Conservation (phyloP, 1,284 basidiomycete genomes). For the Naganishia sp. region DNA sequence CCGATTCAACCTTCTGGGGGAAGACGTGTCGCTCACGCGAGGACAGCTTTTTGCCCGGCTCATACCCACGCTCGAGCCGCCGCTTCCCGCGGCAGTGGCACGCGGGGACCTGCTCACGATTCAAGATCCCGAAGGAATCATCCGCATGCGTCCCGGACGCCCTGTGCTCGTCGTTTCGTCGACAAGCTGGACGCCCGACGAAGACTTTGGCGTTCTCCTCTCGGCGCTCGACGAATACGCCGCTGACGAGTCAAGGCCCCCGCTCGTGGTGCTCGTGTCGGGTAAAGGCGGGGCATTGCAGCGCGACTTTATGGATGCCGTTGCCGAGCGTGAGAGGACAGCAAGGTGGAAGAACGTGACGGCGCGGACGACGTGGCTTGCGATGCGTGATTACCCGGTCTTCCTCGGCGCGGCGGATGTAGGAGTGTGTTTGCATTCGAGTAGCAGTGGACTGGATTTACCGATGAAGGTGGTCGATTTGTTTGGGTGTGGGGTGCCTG, state of each 20-base stretch:
- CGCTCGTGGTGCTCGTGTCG: slow-evolving; percentile 80
- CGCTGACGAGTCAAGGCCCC: slow-evolving; percentile 60
- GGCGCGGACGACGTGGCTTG: slow-evolving; percentile 82
- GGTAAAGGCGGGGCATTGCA: slow-evolving; percentile 88
- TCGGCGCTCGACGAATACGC: slow-evolving; percentile 65
- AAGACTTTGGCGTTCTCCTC: slow-evolving; percentile 86
- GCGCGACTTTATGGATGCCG: slow-evolving; percentile 68
- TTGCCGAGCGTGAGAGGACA: slow-evolving; percentile 61
- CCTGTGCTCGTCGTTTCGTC: slow-evolving; percentile 87
- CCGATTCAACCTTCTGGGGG: no score
- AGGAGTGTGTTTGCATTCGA: slow-evolving; percentile 86
- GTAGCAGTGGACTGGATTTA: slow-evolving; percentile 85
- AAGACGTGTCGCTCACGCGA: not conserved
- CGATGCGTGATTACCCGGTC: slow-evolving; percentile 81
- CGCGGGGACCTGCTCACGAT: slow-evolving; percentile 48
- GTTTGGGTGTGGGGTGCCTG: slow-evolving; percentile 94
- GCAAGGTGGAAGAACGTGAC: slow-evolving; percentile 75
- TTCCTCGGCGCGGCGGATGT: slow-evolving; percentile 87
- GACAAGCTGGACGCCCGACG: slow-evolving; percentile 97
- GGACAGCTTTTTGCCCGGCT: slow-evolving; percentile 64
- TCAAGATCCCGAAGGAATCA: slow-evolving; percentile 37
- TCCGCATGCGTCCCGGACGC: slow-evolving; percentile 58
- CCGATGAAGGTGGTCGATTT: slow-evolving; percentile 99
- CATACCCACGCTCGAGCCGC: slow-evolving; percentile 39
- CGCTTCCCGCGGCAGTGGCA: slow-evolving; percentile 48